Evolutionary conservation across 306 rosid species (phyloP).

Genomic region (Malus fusca): DNA sequence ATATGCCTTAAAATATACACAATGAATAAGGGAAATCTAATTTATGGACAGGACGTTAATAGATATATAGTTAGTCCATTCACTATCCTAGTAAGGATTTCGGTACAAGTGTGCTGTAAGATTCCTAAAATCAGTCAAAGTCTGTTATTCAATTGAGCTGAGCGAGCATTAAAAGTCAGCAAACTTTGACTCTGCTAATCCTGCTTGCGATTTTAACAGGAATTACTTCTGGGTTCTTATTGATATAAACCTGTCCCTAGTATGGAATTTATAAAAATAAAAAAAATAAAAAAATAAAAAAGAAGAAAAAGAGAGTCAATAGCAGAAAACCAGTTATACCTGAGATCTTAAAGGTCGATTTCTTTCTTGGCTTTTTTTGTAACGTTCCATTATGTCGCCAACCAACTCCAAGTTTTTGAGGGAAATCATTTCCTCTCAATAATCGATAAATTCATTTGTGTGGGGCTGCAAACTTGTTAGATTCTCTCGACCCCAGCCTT

Average conservation of each 20-base stretch:
- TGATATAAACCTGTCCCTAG: not conserved
- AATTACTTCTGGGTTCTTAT: not conserved
- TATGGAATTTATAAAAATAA: not conserved
- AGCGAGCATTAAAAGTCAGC: not conserved
- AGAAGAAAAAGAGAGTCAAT: not conserved
- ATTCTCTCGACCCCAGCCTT: slow-evolving; percentile 79
- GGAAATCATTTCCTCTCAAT: slow-evolving; percentile 29
- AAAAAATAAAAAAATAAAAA: not conserved
- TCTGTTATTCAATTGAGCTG: not conserved
- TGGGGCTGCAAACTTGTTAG: slow-evolving; percentile 45
- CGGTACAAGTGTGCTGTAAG: not conserved
- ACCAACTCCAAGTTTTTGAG: not conserved
- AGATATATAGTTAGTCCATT: not conserved
- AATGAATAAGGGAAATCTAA: not conserved
- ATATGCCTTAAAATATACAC: not conserved
- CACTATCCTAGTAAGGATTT: not conserved
- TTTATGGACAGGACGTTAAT: not conserved
- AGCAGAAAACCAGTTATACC: not conserved
- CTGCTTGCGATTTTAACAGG: not conserved
- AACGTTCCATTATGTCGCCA: not conserved
- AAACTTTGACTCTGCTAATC: not conserved
- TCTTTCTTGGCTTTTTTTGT: not conserved
- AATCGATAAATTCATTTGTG: slow-evolving; percentile 37
- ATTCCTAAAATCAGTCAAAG: not conserved
- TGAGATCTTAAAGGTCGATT: not conserved